phyloP scores from a whole-genome alignment of 345 rosid genomes.

The Eucalyptus virginea region DNA sequence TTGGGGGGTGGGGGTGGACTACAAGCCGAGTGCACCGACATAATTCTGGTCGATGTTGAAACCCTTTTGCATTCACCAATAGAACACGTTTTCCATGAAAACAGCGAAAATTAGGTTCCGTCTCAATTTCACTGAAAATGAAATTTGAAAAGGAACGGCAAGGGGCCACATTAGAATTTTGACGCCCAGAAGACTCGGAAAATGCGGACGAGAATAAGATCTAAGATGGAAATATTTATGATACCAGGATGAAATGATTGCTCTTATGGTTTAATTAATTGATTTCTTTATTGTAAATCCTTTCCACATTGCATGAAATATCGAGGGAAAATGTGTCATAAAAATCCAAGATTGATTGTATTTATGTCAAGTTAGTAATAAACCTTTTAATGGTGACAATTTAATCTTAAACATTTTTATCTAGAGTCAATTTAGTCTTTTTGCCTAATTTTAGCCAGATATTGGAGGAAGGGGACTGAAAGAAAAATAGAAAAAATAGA shows the following conservation, averaged over 20 bases:
- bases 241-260: neutral
- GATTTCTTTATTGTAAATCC: neutral
- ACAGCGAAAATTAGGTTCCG: neutral
- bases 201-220: neutral
- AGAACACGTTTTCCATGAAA: neutral
- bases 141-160: neutral
- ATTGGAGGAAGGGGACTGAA: neutral
- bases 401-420: too few relatives aligned
- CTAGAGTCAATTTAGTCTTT: neutral
- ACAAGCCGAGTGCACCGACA: too few relatives aligned
- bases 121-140: neutral
- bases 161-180: neutral
- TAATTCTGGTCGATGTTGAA: neutral
- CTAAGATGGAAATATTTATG: neutral
- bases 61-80: neutral
- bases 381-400: accelerated
- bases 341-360: too few relatives aligned
- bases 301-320: neutral
- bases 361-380: accelerated
- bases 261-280: neutral
- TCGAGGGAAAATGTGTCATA: too few relatives aligned
- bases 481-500: accelerated
- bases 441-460: neutral
- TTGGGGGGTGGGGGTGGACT: too few relatives aligned
- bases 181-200: neutral